Conservation (phyloP, 228 moss, liverwort and hornwort species). For the Sphagnum fallax region DNA sequence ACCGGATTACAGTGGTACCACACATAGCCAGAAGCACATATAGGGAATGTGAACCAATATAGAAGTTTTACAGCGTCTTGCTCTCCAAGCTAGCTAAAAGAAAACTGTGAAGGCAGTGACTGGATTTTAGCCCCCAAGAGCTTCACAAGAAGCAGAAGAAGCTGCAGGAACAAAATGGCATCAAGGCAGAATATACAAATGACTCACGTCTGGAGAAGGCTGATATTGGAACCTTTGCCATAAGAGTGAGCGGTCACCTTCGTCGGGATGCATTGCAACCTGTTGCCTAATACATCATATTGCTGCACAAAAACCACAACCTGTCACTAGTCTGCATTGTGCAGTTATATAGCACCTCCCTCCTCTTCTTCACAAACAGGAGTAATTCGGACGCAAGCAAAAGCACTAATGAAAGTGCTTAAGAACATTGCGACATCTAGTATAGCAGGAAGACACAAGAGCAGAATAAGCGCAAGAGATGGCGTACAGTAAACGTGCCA, state of each 20-base stretch:
- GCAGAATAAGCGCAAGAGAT: background rate
- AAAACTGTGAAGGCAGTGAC: no score
- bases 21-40: no score
- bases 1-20: no score
- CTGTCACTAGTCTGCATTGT: no score
- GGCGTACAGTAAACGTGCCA: slow-evolving; percentile 64
- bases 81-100: no score
- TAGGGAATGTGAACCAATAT: no score
- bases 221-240: slow-evolving; percentile 64
- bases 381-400: background rate
- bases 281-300: slow-evolving; percentile 67
- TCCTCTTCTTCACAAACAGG: background rate
- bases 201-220: slow-evolving; percentile 74
- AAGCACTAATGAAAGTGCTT: background rate
- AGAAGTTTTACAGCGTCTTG: no score
- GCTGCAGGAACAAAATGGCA: background rate
- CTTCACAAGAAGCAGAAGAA: no score
- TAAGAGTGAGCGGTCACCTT: slow-evolving; percentile 46
- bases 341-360: background rate
- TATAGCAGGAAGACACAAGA: background rate
- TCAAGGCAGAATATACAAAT: background rate
- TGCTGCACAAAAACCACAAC: slow-evolving; percentile 46
- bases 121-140: no score
- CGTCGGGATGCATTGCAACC: slow-evolving; percentile 68
- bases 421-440: background rate